Evolutionary conservation across 2,329 filamentous ascomycete species (phyloP).

Genomic region (Phaeosphaeriaceae sp.): DNA sequence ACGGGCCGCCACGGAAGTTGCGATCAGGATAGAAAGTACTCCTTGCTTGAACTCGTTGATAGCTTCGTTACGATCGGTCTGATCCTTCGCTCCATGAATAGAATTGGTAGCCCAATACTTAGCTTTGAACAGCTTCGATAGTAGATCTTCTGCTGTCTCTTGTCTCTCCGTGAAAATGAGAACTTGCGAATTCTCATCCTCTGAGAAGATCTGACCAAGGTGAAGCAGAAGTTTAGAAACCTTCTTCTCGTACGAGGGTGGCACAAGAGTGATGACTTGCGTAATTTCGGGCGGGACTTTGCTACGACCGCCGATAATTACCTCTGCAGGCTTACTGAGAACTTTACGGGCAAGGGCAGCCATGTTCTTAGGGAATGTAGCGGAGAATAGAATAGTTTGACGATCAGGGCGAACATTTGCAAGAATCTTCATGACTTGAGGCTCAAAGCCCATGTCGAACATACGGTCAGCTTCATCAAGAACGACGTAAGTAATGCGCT

Average conservation of each 20-base stretch:
- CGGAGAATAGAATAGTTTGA: conserved; percentile 94
- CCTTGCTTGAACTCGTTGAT: conserved; percentile 63
- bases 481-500: conserved; percentile 89
- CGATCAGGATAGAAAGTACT: conserved; percentile 85
- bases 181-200: conserved; percentile 87
- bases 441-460: conserved; percentile 99
- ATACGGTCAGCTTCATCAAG: conserved; percentile 97
- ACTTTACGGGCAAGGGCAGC: conserved; percentile 89
- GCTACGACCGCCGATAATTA: conserved; percentile 86
- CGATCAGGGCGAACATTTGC: conserved; percentile 88
- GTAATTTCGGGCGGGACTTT: conserved; percentile 76
- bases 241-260: conserved; percentile 69
- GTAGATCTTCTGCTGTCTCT: conserved; percentile 65
- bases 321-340: conserved; percentile 83
- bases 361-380: conserved; percentile 94
- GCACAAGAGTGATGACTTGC: conserved; percentile 81
- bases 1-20: conserved; percentile 93
- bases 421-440: conserved; percentile 96
- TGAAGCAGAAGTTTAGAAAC: conserved; percentile 84
- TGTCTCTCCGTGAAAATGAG: conserved; percentile 93
- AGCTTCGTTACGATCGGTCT: conserved; percentile 43
- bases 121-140: conserved; percentile 38
- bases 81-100: conserved; percentile 77
- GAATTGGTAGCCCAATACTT: conserved; percentile 63
- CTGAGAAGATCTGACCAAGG: conserved; percentile 82